Evolutionary conservation across 345 rosid species (phyloP).

Genomic region (Citrus unshiu): DNA sequence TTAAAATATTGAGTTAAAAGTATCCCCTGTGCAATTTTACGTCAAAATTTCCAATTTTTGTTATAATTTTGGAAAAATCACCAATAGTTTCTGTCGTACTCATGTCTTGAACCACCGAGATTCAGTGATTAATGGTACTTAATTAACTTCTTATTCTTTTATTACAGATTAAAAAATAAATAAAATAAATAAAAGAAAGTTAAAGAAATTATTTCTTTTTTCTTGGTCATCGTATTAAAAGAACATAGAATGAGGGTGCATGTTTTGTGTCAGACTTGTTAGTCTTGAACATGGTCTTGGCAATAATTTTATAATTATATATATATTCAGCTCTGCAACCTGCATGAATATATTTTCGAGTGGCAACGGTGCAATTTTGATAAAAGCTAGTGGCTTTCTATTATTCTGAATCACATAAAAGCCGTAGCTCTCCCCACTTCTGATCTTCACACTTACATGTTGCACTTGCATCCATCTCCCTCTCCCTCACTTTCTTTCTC

Average conservation of each 20-base stretch:
- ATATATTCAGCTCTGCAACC: not conserved
- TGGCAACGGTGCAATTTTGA: constrained; percentile 36
- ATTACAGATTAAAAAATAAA: no score
- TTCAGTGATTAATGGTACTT: no score
- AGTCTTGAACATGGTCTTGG: not conserved
- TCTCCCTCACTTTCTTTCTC: not conserved
- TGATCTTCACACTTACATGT: not conserved
- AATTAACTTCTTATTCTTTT: no score
- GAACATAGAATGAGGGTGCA: not conserved
- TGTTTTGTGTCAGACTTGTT: not conserved
- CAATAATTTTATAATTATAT: not conserved
- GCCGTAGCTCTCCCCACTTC: not conserved
- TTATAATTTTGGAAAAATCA: not conserved
- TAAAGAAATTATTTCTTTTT: no score
- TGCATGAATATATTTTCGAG: constrained; percentile 11
- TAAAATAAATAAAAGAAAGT: no score
- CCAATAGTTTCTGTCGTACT: not conserved
- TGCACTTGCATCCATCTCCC: not conserved
- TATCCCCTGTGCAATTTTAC: not conserved
- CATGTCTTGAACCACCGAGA: no score
- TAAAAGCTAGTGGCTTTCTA: constrained; percentile 26
- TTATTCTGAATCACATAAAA: constrained; percentile 26
- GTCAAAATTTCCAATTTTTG: no score
- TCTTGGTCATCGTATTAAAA: no score
- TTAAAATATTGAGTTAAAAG: no score